Conservation (phyloP, 2,329 filamentous ascomycete species). For the Rachicladosporium sp. region DNA sequence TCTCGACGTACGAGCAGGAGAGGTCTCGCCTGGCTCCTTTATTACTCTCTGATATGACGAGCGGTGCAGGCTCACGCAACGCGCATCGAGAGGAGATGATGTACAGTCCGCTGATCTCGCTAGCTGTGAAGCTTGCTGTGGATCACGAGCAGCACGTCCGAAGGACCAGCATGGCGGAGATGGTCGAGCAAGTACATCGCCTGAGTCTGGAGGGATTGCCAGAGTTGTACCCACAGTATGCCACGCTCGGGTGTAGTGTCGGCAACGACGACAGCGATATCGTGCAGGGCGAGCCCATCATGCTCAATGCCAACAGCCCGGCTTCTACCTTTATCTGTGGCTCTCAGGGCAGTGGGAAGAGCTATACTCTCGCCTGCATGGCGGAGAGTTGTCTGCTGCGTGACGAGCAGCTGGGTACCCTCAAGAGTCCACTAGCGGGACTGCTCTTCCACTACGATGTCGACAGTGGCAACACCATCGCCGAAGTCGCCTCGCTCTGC, state of each 20-base stretch:
- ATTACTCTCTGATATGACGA: too few relatives aligned
- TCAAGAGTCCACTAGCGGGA: slow-evolving; percentile 43
- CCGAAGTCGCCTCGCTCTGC: slow-evolving; percentile 46
- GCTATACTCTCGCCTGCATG: slow-evolving; percentile 46
- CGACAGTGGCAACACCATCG: slow-evolving; percentile 34
- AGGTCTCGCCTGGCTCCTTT: too few relatives aligned
- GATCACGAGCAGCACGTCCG: slow-evolving; percentile 1
- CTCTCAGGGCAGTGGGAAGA: slow-evolving; percentile 50
- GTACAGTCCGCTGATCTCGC: slow-evolving; percentile 12
- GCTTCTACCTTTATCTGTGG: slow-evolving; percentile 52
- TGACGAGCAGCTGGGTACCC: slow-evolving; percentile 28
- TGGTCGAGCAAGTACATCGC: not conserved
- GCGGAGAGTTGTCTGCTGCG: slow-evolving; percentile 46
- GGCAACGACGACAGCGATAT: slow-evolving; percentile 5
- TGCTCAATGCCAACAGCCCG: slow-evolving; percentile 43
- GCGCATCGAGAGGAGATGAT: too few relatives aligned
- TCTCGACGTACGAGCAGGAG: too few relatives aligned
- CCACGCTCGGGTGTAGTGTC: slow-evolving; percentile 15
- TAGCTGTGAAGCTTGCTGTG: slow-evolving; percentile 12
- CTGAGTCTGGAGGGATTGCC: not conserved
- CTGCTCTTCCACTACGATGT: slow-evolving; percentile 48
- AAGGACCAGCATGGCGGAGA: too few relatives aligned
- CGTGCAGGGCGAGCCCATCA: slow-evolving; percentile 21
- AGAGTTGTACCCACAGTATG: slow-evolving; percentile 14
- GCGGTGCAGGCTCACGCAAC: too few relatives aligned